Evolutionary conservation across 208 protist genomes (phyloP).

Genomic region (Crithidia expoeki): DNA sequence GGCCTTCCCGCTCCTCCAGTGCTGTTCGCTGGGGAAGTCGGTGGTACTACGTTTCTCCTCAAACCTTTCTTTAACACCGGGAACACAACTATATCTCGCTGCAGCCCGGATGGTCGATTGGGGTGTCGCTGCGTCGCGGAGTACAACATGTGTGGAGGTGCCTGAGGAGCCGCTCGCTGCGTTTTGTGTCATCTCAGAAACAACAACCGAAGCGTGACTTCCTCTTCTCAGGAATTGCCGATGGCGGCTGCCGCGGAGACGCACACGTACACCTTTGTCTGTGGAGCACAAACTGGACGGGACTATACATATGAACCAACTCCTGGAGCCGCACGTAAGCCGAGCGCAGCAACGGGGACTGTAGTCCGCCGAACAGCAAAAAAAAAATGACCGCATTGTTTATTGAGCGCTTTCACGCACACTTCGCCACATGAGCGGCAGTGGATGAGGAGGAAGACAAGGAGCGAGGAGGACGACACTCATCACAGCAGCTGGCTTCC

Average conservation of each 20-base stretch:
- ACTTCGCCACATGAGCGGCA: constrained; percentile 10
- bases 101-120: constrained; percentile 28
- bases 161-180: neutral
- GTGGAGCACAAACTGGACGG: constrained; percentile 33
- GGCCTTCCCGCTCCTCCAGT: constrained; percentile 25
- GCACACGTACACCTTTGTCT: constrained; percentile 17
- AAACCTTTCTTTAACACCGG: constrained; percentile 23
- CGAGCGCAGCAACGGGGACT: constrained; percentile 21
- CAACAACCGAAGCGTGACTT: neutral
- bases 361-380: constrained; percentile 19
- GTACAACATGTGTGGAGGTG: constrained; percentile 7
- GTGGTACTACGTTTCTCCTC: constrained; percentile 18
- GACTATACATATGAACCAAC: constrained; percentile 22
- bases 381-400: constrained; percentile 20
- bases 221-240: neutral
- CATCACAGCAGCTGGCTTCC: too few relatives aligned
- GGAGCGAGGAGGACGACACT: neutral
- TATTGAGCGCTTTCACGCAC: constrained; percentile 21
- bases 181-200: neutral
- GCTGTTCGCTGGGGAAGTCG: constrained; percentile 12
- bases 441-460: constrained; percentile 1
- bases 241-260: constrained; percentile 4
- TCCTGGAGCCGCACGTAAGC: constrained; percentile 18
- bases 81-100: neutral
- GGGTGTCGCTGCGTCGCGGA: constrained; percentile 19